Conservation (phyloP, 805 yeast species). For the Ogataea trehaloabstinens region DNA sequence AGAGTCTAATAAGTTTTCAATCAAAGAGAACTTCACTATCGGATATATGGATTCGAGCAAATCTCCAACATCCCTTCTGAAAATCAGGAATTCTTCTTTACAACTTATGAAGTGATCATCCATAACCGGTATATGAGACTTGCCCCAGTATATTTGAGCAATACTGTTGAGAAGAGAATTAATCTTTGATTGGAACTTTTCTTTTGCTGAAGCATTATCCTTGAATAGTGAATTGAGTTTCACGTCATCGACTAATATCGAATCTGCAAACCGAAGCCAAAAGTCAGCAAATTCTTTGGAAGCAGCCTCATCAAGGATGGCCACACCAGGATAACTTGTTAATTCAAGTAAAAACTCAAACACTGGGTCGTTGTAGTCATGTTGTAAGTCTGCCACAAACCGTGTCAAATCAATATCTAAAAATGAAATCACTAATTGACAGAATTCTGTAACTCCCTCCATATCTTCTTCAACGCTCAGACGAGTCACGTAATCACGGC, state of each 20-base stretch:
- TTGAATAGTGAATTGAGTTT: slow-evolving; percentile 30
- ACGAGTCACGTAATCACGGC: slow-evolving; percentile 35
- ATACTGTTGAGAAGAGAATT: slow-evolving; percentile 46
- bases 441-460: slow-evolving; percentile 41
- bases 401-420: slow-evolving; percentile 46
- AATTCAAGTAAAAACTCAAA: slow-evolving; percentile 50
- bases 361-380: slow-evolving; percentile 36
- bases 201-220: slow-evolving; percentile 31
- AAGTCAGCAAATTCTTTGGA: slow-evolving; percentile 57
- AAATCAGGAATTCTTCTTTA: slow-evolving; percentile 60
- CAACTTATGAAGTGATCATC: slow-evolving; percentile 30
- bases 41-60: slow-evolving; percentile 71
- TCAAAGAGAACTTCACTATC: slow-evolving; percentile 54
- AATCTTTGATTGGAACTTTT: slow-evolving; percentile 31
- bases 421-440: slow-evolving; percentile 44
- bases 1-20: slow-evolving; percentile 40
- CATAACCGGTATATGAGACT: slow-evolving; percentile 48
- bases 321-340: slow-evolving; percentile 55
- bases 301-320: slow-evolving; percentile 58
- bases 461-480: slow-evolving; percentile 31
- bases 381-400: slow-evolving; percentile 39
- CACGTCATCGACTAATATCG: slow-evolving; percentile 50
- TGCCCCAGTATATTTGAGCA: slow-evolving; percentile 65
- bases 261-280: slow-evolving; percentile 68
- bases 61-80: slow-evolving; percentile 74